Evolutionary conservation across 148 eudicot genomes (phyloP).

Genomic region (Rhododendron henanense): DNA sequence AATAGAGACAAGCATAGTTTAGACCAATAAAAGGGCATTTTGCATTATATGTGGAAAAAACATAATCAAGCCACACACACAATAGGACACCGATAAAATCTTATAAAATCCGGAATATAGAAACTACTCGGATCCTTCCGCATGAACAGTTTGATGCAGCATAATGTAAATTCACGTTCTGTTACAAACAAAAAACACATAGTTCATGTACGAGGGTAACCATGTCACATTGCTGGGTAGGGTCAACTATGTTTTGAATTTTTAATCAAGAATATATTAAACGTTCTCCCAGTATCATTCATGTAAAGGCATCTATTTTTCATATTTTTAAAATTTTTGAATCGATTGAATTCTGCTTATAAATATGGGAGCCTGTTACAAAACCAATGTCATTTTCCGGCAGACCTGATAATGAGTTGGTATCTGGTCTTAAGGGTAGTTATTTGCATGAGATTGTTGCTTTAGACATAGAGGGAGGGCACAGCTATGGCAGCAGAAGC

Average conservation of each 20-base stretch:
- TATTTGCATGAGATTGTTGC: background rate
- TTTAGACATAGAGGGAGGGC: background rate
- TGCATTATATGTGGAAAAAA: background rate
- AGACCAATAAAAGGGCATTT: background rate
- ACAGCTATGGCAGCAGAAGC: background rate
- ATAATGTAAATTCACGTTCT: background rate
- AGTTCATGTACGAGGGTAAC: background rate
- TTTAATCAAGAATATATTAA: background rate
- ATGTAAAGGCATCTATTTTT: background rate
- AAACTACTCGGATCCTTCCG: background rate
- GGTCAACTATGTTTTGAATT: background rate
- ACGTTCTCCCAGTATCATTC: background rate
- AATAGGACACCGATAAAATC: background rate
- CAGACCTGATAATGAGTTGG: background rate
- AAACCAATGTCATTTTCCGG: background rate
- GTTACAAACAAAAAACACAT: background rate
- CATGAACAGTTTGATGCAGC: background rate
- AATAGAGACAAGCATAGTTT: background rate
- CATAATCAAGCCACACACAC: background rate
- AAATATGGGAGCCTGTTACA: background rate
- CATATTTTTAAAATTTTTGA: background rate
- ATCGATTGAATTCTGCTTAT: background rate
- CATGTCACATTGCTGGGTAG: no score
- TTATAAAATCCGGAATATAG: background rate
- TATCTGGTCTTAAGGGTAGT: background rate